These are phyloP conservation scores for Alternaria gaisen DNA, from an alignment of 2,329 filamentous ascomycete species.

Conservation along the genomic window DNA sequence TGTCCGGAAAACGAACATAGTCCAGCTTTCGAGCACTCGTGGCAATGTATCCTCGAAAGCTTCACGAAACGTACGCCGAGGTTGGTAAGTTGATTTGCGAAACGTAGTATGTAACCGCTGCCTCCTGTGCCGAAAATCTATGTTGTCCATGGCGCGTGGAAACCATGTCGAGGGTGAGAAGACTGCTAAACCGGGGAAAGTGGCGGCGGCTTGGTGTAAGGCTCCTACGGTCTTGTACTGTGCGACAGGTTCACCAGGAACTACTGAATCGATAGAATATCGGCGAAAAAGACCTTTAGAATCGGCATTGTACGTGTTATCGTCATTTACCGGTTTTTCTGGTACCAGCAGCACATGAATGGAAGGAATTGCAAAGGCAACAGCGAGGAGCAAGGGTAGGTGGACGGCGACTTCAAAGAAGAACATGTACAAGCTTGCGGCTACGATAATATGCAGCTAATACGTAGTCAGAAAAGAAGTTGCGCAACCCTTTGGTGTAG, in stretches of 20 bases:
- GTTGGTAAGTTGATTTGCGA: not conserved
- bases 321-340: not conserved
- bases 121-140: not conserved
- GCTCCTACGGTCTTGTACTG: not conserved
- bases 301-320: fast-evolving
- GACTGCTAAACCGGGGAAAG: not conserved
- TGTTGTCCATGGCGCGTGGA: not conserved
- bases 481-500: not conserved
- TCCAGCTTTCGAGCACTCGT: not conserved
- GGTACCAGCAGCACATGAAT: not conserved
- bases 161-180: not conserved
- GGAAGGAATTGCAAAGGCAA: not conserved
- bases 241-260: not conserved
- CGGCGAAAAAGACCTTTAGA: not conserved
- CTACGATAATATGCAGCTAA: not conserved
- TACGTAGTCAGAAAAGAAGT: not conserved
- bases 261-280: not conserved
- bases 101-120: not conserved
- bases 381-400: not conserved
- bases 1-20: too few relatives aligned
- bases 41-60: not conserved
- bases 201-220: not conserved
- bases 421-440: not conserved
- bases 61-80: slow-evolving; percentile 3
- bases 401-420: slow-evolving; percentile 2